Percentiles rank a stretch among this genome's conserved stretches.
Evolutionary conservation across 2,329 filamentous ascomycete species (phyloP).

Genomic region (Neopestalotiopsis sp.): DNA sequence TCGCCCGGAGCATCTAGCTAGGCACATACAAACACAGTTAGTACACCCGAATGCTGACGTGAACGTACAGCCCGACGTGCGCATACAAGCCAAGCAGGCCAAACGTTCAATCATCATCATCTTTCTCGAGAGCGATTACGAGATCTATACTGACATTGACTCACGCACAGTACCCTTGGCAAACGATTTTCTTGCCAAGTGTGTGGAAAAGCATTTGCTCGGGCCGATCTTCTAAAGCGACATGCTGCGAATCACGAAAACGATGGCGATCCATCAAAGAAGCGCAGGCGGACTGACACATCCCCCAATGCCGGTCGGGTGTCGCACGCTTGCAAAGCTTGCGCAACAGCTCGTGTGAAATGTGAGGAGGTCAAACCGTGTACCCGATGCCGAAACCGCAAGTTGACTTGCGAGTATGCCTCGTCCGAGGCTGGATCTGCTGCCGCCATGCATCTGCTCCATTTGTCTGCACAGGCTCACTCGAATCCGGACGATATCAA

Average conservation of each 20-base stretch:
- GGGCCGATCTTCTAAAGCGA: slow-evolving; percentile 58
- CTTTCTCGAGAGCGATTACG: background rate
- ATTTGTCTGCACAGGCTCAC: slow-evolving; percentile 45
- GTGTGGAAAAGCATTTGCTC: slow-evolving; percentile 58
- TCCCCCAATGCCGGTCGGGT: slow-evolving; percentile 54
- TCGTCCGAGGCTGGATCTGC: slow-evolving; percentile 43
- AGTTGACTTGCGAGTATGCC: slow-evolving; percentile 49
- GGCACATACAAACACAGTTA: slow-evolving; percentile 31
- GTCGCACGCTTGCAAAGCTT: slow-evolving; percentile 57
- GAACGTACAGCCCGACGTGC: background rate
- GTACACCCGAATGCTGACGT: background rate
- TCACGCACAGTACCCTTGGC: slow-evolving; percentile 23
- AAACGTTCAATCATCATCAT: background rate
- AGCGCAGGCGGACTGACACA: slow-evolving; percentile 49
- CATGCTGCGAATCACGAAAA: slow-evolving; percentile 58
- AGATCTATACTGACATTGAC: slow-evolving; percentile 5
- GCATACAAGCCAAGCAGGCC: background rate
- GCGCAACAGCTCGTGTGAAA: slow-evolving; percentile 57
- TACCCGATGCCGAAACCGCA: slow-evolving; percentile 52
- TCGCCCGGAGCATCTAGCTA: slow-evolving; percentile 57
- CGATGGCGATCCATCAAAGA: slow-evolving; percentile 49
- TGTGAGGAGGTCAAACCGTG: slow-evolving; percentile 62
- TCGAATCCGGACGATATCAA: background rate
- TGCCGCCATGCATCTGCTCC: slow-evolving; percentile 48
- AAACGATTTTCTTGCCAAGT: slow-evolving; percentile 40